A percentile compares a stretch with the other conserved stretches of the same genome.
phyloP scores from a whole-genome alignment of 2,329 filamentous ascomycete genomes.

The Penicillium vulpinum region DNA sequence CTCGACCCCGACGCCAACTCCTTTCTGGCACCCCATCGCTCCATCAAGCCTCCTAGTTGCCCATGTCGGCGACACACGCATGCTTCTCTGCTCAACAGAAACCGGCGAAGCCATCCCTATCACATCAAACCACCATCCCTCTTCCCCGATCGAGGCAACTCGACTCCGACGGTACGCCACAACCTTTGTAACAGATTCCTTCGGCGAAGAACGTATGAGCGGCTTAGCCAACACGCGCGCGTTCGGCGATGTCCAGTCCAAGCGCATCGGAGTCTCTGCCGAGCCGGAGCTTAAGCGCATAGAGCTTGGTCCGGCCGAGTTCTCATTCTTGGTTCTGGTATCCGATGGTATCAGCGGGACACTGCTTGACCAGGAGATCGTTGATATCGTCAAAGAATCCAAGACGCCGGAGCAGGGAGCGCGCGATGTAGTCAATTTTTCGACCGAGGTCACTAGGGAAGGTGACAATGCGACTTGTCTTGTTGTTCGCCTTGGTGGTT shows the following conservation, averaged over 20 bases:
- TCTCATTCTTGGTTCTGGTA: conserved; percentile 83
- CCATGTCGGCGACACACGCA: conserved; percentile 90
- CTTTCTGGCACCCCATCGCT: conserved; percentile 91
- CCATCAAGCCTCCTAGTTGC: conserved; percentile 81
- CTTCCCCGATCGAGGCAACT: conserved; percentile 77
- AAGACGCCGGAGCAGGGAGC: conserved; percentile 85
- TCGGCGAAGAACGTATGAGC: conserved; percentile 93
- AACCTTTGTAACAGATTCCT: conserved; percentile 89
- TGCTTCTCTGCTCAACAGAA: conserved; percentile 82
- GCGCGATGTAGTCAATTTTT: conserved; percentile 76
- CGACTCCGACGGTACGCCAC: conserved; percentile 82
- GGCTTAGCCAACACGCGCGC: conserved; percentile 91
- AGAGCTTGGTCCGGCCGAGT: conserved; percentile 79
- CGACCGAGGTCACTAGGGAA: conserved; percentile 74
- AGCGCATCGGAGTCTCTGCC: conserved; percentile 89
- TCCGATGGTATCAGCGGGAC: conserved; percentile 87
- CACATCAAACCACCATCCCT: conserved; percentile 90
- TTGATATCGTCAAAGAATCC: conserved; percentile 92
- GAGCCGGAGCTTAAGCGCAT: conserved; percentile 84
- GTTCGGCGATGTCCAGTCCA: conserved; percentile 89
- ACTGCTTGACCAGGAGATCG: conserved; percentile 88
- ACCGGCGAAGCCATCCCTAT: conserved; percentile 78
- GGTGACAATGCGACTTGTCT: conserved; percentile 66
- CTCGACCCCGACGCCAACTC: conserved; percentile 84
- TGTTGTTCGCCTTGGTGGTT: conserved; percentile 63